These are phyloP conservation scores for Discostella stelligeroides DNA, from an alignment of 108 stramenopile genomes.

Conservation along the genomic window DNA sequence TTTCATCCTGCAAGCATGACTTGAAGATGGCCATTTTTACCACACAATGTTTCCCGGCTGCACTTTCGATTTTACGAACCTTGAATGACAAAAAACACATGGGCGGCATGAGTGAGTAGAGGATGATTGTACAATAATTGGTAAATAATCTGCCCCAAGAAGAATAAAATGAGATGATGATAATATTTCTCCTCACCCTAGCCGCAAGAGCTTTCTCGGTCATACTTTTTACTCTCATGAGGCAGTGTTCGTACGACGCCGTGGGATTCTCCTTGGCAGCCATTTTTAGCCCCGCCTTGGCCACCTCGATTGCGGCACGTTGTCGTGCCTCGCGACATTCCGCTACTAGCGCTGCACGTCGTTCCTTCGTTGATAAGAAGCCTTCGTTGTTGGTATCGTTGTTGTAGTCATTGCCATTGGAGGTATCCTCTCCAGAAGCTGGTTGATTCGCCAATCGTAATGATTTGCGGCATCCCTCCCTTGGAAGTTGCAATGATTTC, in stretches of 20 bases:
- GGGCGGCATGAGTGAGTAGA: background rate
- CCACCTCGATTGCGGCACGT: slow-evolving; percentile 59
- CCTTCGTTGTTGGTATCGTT: too few species aligned
- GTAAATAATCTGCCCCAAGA: background rate
- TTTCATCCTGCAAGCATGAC: slow-evolving; percentile 85
- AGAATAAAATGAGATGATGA: background rate
- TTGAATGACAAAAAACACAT: background rate
- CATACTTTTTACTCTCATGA: slow-evolving; percentile 84
- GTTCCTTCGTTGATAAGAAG: slow-evolving; percentile 50
- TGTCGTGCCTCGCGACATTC: slow-evolving; percentile 77
- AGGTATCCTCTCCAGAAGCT: background rate
- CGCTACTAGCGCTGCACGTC: slow-evolving; percentile 48
- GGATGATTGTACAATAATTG: background rate
- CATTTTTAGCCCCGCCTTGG: slow-evolving; percentile 38
- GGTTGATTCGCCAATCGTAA: slow-evolving; percentile 53
- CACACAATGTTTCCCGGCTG: slow-evolving; percentile 86
- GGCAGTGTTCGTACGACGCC: slow-evolving; percentile 88
- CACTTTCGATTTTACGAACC: slow-evolving; percentile 84
- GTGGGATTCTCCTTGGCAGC: slow-evolving; percentile 80
- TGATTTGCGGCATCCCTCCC: slow-evolving; percentile 62
- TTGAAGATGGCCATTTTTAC: slow-evolving; percentile 93
- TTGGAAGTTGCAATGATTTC: slow-evolving; percentile 3
- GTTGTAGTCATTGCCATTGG: too few species aligned
- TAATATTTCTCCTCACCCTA: slow-evolving; percentile 34
- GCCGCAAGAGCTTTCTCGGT: slow-evolving; percentile 70